A percentile compares a stretch with the other conserved stretches of the same genome.
phyloP scores from a whole-genome alignment of 2,329 filamentous ascomycete species.

The Hymenoscyphus linearis region DNA sequence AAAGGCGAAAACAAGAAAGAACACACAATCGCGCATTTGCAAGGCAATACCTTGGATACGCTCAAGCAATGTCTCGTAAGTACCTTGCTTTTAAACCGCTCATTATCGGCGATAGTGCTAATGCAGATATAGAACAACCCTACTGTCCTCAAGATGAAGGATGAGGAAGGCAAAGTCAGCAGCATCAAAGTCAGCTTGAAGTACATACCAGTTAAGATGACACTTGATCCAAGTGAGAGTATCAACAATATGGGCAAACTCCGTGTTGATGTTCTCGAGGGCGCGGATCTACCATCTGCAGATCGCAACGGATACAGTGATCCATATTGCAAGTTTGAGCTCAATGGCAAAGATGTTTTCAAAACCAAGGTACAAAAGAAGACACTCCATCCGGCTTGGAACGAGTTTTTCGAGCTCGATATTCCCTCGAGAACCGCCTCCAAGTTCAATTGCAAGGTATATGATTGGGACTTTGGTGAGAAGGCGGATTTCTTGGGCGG shows the following conservation, averaged over 20 bases:
- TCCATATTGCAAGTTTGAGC: slow-evolving; percentile 89
- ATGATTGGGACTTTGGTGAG: slow-evolving; percentile 95
- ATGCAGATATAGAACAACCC: slow-evolving; percentile 67
- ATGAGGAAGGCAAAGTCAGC: slow-evolving; percentile 68
- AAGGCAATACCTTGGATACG: slow-evolving; percentile 79
- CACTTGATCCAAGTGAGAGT: slow-evolving; percentile 87
- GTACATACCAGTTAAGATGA: slow-evolving; percentile 92
- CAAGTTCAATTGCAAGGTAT: slow-evolving; percentile 77
- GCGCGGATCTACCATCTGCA: slow-evolving; percentile 79
- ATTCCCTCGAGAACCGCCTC: slow-evolving; percentile 80
- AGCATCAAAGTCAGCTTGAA: slow-evolving; percentile 88
- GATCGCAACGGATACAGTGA: slow-evolving; percentile 97
- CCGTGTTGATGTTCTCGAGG: slow-evolving; percentile 88
- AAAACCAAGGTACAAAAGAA: slow-evolving; percentile 98
- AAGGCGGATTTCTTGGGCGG: slow-evolving; percentile 87
- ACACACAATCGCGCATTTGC: slow-evolving; percentile 72
- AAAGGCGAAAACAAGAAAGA: slow-evolving; percentile 65
- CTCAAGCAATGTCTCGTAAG: slow-evolving; percentile 80
- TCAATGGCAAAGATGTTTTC: slow-evolving; percentile 84
- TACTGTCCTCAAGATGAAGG: slow-evolving; percentile 73
- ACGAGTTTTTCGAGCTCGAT: slow-evolving; percentile 85
- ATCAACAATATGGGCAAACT: slow-evolving; percentile 99
- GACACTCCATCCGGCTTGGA: slow-evolving; percentile 91
- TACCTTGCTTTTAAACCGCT: slow-evolving; percentile 16
- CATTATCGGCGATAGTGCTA: slow-evolving; percentile 7